phyloP scores from a whole-genome alignment of 1,139 yeast genomes.

The Magnusiomyces sp. region DNA sequence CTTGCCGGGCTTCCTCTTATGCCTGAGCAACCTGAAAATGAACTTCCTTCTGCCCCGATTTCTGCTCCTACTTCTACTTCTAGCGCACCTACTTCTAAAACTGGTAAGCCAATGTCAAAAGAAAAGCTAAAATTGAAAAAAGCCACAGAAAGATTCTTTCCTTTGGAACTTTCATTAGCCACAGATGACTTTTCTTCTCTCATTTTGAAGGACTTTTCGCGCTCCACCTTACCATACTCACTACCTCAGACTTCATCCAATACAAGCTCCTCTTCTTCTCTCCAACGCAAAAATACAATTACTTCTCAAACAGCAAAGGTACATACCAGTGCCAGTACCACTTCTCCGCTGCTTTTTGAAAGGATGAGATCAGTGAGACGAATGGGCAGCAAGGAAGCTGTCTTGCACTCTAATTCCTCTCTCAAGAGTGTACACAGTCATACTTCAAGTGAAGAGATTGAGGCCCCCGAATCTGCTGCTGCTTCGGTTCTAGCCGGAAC shows the following conservation, averaged over 20 bases:
- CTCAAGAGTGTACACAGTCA: background rate
- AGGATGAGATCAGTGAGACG: slow-evolving; percentile 10
- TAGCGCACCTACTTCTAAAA: background rate
- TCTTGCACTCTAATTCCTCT: background rate
- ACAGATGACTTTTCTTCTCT: slow-evolving; percentile 11
- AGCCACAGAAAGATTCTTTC: slow-evolving; percentile 2
- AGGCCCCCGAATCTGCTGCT: background rate
- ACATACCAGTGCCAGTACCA: slow-evolving; percentile 9
- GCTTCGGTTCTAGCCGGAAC: background rate
- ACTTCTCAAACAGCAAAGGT: slow-evolving; percentile 10
- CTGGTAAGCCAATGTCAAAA: background rate
- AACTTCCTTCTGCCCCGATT: background rate
- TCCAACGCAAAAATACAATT: slow-evolving; percentile 14
- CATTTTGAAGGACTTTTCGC: slow-evolving; percentile 10
- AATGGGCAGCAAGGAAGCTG: too few relatives aligned
- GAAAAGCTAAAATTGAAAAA: background rate
- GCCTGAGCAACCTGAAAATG: too few relatives aligned
- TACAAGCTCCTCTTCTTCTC: slow-evolving; percentile 3
- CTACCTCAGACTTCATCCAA: background rate
- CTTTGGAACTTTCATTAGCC: slow-evolving; percentile 8
- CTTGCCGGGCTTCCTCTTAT: too few relatives aligned
- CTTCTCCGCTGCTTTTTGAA: slow-evolving; percentile 12
- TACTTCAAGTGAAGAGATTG: too few relatives aligned
- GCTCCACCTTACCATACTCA: background rate
- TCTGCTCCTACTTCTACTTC: background rate